Evolutionary conservation across 805 yeast genomes (phyloP).

Genomic region (Zygosaccharomyces siamensis): DNA sequence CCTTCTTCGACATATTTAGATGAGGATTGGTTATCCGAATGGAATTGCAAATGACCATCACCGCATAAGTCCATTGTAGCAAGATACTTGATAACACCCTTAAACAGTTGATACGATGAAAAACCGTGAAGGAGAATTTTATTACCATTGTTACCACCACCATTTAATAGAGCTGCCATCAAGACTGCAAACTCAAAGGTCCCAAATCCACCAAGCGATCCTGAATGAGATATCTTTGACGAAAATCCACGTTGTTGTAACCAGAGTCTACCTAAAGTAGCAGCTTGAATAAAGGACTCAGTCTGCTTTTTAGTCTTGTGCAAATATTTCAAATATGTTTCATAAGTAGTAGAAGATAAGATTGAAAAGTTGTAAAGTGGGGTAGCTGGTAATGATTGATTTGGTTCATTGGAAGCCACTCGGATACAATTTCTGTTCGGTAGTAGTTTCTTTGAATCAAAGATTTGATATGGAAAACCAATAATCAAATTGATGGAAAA

Average conservation of each 20-base stretch:
- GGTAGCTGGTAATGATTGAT: slow-evolving; percentile 54
- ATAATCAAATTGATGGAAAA: slow-evolving; percentile 67
- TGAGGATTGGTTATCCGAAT: slow-evolving; percentile 40
- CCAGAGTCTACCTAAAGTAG: slow-evolving; percentile 85
- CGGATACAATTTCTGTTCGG: slow-evolving; percentile 83
- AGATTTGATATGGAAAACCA: slow-evolving; percentile 65
- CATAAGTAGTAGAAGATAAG: slow-evolving; percentile 61
- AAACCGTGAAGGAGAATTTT: slow-evolving; percentile 79
- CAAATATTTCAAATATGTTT: slow-evolving; percentile 66
- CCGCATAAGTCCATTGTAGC: slow-evolving; percentile 70
- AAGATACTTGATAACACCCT: slow-evolving; percentile 75
- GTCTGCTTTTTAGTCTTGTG: slow-evolving; percentile 72
- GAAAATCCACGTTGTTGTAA: slow-evolving; percentile 78
- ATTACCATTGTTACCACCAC: slow-evolving; percentile 74
- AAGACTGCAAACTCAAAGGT: slow-evolving; percentile 81
- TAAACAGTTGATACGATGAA: slow-evolving; percentile 89
- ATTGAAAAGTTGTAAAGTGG: slow-evolving; percentile 83
- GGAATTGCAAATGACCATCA: slow-evolving; percentile 63
- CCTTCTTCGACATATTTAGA: slow-evolving; percentile 48
- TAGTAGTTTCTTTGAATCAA: slow-evolving; percentile 68
- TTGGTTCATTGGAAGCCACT: slow-evolving; percentile 46
- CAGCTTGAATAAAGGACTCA: slow-evolving; percentile 82
- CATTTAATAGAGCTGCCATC: slow-evolving; percentile 75
- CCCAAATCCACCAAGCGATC: slow-evolving; percentile 69
- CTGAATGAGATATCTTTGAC: slow-evolving; percentile 53